Conservation (phyloP, 495 filamentous ascomycete species). For the Saxispiralis lemnorum region DNA sequence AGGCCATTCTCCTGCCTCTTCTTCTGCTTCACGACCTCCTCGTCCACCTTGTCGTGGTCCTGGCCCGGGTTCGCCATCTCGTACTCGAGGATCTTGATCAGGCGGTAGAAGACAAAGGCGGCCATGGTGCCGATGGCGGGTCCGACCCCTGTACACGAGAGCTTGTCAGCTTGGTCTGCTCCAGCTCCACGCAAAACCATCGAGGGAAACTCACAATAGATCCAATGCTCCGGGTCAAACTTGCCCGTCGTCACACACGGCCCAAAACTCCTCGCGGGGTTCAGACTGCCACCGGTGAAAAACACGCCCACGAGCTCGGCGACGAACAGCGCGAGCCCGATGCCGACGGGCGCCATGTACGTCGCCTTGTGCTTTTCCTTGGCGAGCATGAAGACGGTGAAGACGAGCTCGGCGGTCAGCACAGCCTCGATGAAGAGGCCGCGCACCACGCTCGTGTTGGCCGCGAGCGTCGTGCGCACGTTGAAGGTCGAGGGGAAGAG, state of each 20-base stretch:
- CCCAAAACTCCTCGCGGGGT: constrained; percentile 56
- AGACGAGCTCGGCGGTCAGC: constrained; percentile 57
- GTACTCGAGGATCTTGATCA: constrained; percentile 34
- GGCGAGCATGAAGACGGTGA: constrained; percentile 68
- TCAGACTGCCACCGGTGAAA: constrained; percentile 56
- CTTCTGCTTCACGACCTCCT: too few relatives aligned
- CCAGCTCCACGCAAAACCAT: too few relatives aligned
- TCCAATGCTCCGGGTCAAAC: constrained; percentile 58
- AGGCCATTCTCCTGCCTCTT: too few relatives aligned
- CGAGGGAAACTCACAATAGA: too few relatives aligned
- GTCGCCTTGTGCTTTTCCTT: constrained; percentile 70
- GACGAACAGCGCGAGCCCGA: constrained; percentile 30
- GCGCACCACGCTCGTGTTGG: constrained; percentile 39
- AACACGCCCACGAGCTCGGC: constrained; percentile 35
- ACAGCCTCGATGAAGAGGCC: constrained; percentile 70
- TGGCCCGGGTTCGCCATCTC: constrained; percentile 23
- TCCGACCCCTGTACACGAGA: too few relatives aligned
- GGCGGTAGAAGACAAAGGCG: constrained; percentile 39
- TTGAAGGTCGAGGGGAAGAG: constrained; percentile 46
- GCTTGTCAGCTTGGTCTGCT: too few relatives aligned
- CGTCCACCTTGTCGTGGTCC: constrained; percentile 7
- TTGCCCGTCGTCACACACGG: constrained; percentile 44
- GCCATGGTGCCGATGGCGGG: constrained; percentile 18
- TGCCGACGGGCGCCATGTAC: constrained; percentile 59
- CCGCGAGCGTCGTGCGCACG: constrained; percentile 42